Evolutionary conservation across 2,329 filamentous ascomycete genomes (phyloP).

Genomic region (Gyromitra esculenta): DNA sequence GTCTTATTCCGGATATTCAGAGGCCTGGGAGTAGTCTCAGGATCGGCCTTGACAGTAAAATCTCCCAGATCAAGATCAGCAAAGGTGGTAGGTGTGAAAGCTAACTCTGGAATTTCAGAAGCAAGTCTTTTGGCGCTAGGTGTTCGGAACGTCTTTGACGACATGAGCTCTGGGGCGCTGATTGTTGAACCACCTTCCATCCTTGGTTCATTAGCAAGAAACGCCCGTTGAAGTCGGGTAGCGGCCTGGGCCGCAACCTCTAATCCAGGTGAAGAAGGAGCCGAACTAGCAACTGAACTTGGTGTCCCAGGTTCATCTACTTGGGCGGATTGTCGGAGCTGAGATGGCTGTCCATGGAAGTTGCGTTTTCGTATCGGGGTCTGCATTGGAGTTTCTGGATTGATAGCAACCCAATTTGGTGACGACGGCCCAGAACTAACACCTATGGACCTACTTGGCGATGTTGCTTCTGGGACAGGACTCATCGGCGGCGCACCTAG

Average conservation of each 20-base stretch:
- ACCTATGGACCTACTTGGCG: slow-evolving; percentile 31
- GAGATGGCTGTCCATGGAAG: slow-evolving; percentile 44
- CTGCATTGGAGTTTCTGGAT: slow-evolving; percentile 50
- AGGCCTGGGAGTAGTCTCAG: slow-evolving; percentile 53
- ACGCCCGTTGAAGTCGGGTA: slow-evolving; percentile 45
- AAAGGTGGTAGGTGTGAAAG: slow-evolving; percentile 46
- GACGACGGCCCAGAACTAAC: slow-evolving; percentile 35
- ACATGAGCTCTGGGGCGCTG: slow-evolving; percentile 27
- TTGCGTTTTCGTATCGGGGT: slow-evolving; percentile 43
- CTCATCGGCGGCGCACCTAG: slow-evolving; percentile 41
- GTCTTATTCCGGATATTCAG: slow-evolving; percentile 53
- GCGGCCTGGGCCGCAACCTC: slow-evolving; percentile 50
- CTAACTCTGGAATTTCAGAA: slow-evolving; percentile 49
- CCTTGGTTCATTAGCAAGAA: slow-evolving; percentile 40
- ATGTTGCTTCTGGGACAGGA: slow-evolving; percentile 41
- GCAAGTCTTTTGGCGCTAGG: slow-evolving; percentile 40
- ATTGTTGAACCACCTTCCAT: slow-evolving; percentile 33
- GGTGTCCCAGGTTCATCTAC: slow-evolving; percentile 30
- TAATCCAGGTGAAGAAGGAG: slow-evolving; percentile 45
- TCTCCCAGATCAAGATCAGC: slow-evolving; percentile 37
- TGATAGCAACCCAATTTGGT: slow-evolving; percentile 50
- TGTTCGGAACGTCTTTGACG: slow-evolving; percentile 34
- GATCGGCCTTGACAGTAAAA: slow-evolving; percentile 38
- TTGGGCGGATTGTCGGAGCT: slow-evolving; percentile 45
- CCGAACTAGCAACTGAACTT: slow-evolving; percentile 34